phyloP scores from a whole-genome alignment of 176 grass and related monocot species.

The Urochloa ruziziensis region DNA sequence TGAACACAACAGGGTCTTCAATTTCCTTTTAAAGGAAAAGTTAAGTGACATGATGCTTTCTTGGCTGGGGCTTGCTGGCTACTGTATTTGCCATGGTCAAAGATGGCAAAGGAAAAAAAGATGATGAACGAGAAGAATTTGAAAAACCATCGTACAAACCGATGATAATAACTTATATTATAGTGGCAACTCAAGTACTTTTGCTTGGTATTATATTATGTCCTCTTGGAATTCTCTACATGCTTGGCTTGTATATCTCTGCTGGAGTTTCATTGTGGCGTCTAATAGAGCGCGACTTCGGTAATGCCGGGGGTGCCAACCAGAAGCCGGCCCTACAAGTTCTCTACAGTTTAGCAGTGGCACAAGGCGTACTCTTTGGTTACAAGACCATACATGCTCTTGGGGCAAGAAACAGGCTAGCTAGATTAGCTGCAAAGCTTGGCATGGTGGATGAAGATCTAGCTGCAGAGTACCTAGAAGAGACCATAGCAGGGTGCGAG shows the following conservation, averaged over 20 bases:
- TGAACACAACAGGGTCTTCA: not conserved
- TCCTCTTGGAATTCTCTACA: not conserved
- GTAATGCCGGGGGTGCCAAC: not conserved
- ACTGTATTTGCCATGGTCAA: not conserved
- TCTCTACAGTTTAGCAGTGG: not conserved
- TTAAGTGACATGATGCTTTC: not conserved
- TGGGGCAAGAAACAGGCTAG: not conserved
- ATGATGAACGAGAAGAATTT: no score
- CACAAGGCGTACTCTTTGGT: not conserved
- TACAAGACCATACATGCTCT: not conserved
- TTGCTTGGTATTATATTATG: not conserved
- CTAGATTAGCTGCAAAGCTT: not conserved
- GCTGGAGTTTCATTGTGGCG: not conserved
- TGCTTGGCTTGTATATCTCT: not conserved
- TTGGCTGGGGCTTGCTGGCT: not conserved
- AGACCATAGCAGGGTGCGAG: not conserved
- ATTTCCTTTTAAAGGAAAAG: not conserved
- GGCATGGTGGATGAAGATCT: no score
- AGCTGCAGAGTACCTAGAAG: not conserved
- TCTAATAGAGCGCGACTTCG: not conserved
- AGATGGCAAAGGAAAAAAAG: no score
- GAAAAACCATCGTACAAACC: no score
- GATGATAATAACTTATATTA: not conserved
- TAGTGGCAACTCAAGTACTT: not conserved
- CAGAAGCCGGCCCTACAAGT: not conserved